phyloP scores from a whole-genome alignment of 2,329 filamentous ascomycete genomes.

The Neofusicoccum cordaticola region DNA sequence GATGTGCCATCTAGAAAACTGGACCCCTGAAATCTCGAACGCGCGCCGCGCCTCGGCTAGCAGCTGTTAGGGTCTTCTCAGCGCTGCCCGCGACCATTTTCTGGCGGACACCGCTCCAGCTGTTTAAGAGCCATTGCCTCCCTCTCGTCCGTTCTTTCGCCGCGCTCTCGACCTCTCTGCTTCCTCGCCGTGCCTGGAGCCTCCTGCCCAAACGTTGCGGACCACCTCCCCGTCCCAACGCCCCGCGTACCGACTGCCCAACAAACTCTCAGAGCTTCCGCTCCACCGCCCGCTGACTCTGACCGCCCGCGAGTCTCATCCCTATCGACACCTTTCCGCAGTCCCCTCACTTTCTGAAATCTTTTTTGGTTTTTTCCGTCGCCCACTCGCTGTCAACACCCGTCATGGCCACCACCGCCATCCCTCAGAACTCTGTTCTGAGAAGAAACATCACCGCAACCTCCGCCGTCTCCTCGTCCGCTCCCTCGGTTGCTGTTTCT shows the following conservation, averaged over 20 bases:
- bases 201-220: constrained; percentile 4
- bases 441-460: constrained; percentile 50
- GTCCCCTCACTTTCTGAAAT: not conserved
- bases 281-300: constrained; percentile 1
- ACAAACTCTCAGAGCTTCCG: constrained; percentile 14
- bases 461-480: constrained; percentile 51
- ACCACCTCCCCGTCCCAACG: constrained; percentile 8
- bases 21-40: constrained; percentile 16
- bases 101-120: not conserved
- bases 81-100: not conserved
- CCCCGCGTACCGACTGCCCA: constrained; percentile 7
- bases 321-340: not conserved
- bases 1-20: constrained; percentile 11
- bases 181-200: not conserved
- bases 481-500: constrained; percentile 54
- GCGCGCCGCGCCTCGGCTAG: constrained; percentile 10
- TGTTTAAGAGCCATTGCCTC: constrained; percentile 6
- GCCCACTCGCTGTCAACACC: not conserved
- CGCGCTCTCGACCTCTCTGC: not conserved
- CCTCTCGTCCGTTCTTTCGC: not conserved
- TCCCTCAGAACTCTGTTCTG: constrained; percentile 47
- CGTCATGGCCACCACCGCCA: constrained; percentile 48
- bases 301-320: not conserved
- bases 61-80: not conserved
- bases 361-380: not conserved